Conservation (phyloP, 2,329 filamentous ascomycete species). For the Alternaria alternata region DNA sequence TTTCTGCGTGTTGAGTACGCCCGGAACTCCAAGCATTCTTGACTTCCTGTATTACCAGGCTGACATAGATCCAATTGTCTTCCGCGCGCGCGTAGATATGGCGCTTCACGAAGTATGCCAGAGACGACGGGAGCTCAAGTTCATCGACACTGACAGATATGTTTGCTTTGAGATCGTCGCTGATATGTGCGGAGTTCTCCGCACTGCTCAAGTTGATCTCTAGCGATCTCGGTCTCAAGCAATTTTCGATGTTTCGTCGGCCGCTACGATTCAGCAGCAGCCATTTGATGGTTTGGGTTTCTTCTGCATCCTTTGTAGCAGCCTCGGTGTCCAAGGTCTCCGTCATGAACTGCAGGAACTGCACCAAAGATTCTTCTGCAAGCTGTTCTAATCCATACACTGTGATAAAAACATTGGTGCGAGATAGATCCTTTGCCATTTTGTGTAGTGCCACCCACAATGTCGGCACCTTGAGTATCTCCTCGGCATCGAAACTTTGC, state of each 20-base stretch:
- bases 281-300: slow-evolving; percentile 25
- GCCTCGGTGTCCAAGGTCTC: slow-evolving; percentile 3
- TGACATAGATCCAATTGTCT: slow-evolving; percentile 35
- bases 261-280: slow-evolving; percentile 29
- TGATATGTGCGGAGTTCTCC: slow-evolving; percentile 24
- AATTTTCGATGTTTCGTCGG: slow-evolving; percentile 29
- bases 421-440: slow-evolving; percentile 21
- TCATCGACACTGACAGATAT: slow-evolving; percentile 28
- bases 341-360: slow-evolving; percentile 23
- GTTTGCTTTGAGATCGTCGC: slow-evolving; percentile 24
- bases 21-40: slow-evolving; percentile 28
- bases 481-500: slow-evolving; percentile 28
- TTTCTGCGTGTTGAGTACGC: slow-evolving; percentile 20
- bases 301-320: neutral
- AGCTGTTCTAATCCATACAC: slow-evolving; percentile 32
- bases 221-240: slow-evolving; percentile 19
- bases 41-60: slow-evolving; percentile 32
- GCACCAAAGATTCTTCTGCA: slow-evolving; percentile 26
- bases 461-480: slow-evolving; percentile 21
- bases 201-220: slow-evolving; percentile 32
- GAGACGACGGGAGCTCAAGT: slow-evolving; percentile 21
- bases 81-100: slow-evolving; percentile 32
- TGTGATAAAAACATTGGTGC: slow-evolving; percentile 26
- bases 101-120: slow-evolving; percentile 35
- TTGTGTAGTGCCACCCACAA: slow-evolving; percentile 31